phyloP scores from a whole-genome alignment of 768 basidiomycete species.

The Austroboletus festivus region DNA sequence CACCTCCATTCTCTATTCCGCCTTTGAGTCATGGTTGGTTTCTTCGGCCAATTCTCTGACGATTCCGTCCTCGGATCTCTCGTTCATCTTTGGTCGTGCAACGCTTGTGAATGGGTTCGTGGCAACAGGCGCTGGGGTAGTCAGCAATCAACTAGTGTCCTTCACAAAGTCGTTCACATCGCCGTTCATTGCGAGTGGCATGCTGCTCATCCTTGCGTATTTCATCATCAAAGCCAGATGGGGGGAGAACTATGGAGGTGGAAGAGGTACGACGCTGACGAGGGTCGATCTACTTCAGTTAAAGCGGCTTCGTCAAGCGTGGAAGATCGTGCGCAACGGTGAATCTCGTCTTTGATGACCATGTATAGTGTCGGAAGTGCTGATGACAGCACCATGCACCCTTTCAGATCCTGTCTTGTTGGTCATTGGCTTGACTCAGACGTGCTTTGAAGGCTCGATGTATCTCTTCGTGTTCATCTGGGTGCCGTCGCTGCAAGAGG shows the following conservation, averaged over 20 bases:
- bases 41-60: conserved; percentile 52
- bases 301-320: conserved; percentile 51
- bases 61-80: conserved; percentile 57
- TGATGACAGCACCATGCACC: background rate
- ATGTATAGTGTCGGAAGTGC: background rate
- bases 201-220: conserved; percentile 51
- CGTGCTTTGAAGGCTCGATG: conserved; percentile 83
- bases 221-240: conserved; percentile 55
- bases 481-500: conserved; percentile 74
- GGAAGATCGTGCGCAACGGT: conserved; percentile 56
- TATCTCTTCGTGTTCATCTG: conserved; percentile 83
- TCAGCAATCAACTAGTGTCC: conserved; percentile 62
- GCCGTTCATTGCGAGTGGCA: conserved; percentile 66
- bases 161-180: conserved; percentile 49
- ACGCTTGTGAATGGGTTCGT: conserved; percentile 73
- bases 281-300: conserved; percentile 47
- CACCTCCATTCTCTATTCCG: conserved; percentile 72
- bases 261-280: conserved; percentile 24
- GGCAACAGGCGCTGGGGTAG: conserved; percentile 63
- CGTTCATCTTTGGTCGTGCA: conserved; percentile 68
- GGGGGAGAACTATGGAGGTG: conserved; percentile 68
- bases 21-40: conserved; percentile 77
- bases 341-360: background rate
- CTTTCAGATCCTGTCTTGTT: conserved; percentile 56
- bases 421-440: conserved; percentile 68